Base-by-base conservation (phyloP, 345 rosid species). In the Hypericum perforatum region DNA sequence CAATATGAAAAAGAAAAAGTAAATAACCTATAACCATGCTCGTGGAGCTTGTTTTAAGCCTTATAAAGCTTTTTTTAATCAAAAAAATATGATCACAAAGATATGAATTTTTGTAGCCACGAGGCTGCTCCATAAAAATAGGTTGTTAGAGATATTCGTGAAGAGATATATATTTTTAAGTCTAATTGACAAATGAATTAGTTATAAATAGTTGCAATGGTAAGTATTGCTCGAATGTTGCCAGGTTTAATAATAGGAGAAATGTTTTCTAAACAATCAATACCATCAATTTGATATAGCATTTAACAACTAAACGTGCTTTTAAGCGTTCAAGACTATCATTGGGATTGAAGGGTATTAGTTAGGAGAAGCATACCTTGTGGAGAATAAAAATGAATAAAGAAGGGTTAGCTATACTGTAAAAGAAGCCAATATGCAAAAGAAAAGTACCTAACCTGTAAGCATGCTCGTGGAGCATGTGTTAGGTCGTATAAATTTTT, bases 251-350 rank as follows among this genome's bases (percentile, higher is more conserved):
- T 0, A 9, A 66, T 16, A 5, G 22, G 57, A 32, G 52, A 40
- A 6, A 57, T 57, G 0, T 53, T 57, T 11, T 65, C 40, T 6
- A n/a, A 32, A 15, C 46, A 65, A 22, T 65, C 61, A 5, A 66
- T 7, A 7, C 52, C 37, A 39, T 13, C 36, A 9, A 39, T 4
- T 37, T 65, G 50, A 0, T 57, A 44, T 22, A 56, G 13, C 52
- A 43, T 5, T 56, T 39, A 0, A 16, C 58, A 15, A 55, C n/a
- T 16, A 62, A 11, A 0, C 10, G 6, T 1, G 58, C 46, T 45
- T 64, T 51, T 7, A 12, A 47, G 5, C 12, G 22, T 6, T 44
- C 49, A 6, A 64, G 5, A 5, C 53, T 48, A 2, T 29, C 54
- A 11, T 64, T 3, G 5, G 45, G 13, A 8, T 12, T 22, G 22